Percentiles rank a stretch among this genome's conserved stretches.
Conservation (phyloP, 164 flowering plant species). For the Aristolochia fimbriata region DNA sequence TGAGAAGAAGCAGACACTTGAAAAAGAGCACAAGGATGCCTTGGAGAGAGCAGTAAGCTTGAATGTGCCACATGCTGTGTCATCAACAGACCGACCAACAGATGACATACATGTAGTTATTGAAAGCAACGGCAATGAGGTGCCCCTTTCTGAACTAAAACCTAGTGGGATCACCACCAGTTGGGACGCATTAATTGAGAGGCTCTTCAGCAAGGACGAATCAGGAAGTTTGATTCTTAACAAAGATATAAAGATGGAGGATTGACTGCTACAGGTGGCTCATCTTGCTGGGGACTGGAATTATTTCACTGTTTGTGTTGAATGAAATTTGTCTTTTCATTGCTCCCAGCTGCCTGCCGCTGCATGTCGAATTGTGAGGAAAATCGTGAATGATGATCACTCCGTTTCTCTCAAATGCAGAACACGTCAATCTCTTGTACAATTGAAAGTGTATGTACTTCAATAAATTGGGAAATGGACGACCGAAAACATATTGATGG, state of each 20-base stretch:
- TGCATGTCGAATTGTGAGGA: no score
- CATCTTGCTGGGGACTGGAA: no score
- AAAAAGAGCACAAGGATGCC: conserved; percentile 85
- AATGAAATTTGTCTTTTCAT: no score
- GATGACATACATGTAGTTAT: conserved; percentile 10
- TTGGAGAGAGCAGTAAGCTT: conserved; percentile 78
- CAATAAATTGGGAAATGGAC: no score
- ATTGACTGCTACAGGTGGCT: not conserved
- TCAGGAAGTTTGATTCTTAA: conserved; percentile 33
- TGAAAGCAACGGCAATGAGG: conserved; percentile 8
- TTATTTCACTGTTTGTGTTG: no score
- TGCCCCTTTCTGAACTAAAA: conserved; percentile 10
- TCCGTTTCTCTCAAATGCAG: no score
- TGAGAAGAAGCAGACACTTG: conserved; percentile 53
- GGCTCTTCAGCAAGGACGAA: conserved; percentile 40
- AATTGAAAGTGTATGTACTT: conserved; percentile 12
- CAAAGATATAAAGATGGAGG: not conserved
- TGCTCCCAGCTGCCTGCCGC: no score
- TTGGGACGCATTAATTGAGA: conserved; percentile 61
- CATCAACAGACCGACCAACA: conserved; percentile 18
- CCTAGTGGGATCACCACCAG: conserved; percentile 27
- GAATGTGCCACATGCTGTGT: conserved; percentile 69
- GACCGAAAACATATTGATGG: no score
- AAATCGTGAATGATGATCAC: no score
- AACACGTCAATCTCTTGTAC: no score